phyloP scores from a whole-genome alignment of 257 asterid species.

The Nicotiana knightiana region DNA sequence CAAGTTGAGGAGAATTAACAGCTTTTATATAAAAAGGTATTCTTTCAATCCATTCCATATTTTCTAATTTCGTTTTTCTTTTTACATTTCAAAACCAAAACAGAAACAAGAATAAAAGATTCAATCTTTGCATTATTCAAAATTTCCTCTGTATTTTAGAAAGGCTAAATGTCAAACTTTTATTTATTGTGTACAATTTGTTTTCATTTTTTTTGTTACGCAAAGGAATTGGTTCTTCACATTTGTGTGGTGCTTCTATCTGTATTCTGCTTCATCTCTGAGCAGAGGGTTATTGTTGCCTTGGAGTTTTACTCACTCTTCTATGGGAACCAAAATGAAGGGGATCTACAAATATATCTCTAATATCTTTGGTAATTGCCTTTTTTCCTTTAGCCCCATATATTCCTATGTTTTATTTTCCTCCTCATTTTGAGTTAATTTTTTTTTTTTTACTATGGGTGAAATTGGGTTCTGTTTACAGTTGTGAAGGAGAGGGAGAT shows the following conservation, averaged over 20 bases:
- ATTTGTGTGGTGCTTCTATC: slow-evolving; percentile 22
- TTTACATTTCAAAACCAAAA: not conserved
- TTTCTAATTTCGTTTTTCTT: not conserved
- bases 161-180: not conserved
- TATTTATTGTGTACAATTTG: not conserved
- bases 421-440: not conserved
- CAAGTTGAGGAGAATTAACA: slow-evolving; percentile 34
- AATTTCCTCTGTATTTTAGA: not conserved
- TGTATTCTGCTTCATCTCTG: slow-evolving; percentile 19
- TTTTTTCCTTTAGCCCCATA: not conserved
- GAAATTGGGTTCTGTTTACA: not conserved
- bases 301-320: slow-evolving; percentile 4
- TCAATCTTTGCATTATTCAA: not conserved
- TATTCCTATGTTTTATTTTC: not conserved
- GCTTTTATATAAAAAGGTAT: slow-evolving; percentile 34
- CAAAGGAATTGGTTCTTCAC: slow-evolving; percentile 21
- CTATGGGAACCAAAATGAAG: slow-evolving; percentile 63
- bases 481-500: slow-evolving; percentile 74
- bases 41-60: not conserved
- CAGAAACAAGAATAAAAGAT: not conserved
- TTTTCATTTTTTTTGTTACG: slow-evolving; percentile 36
- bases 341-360: slow-evolving; percentile 72
- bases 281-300: slow-evolving; percentile 19
- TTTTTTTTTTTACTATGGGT: not conserved
- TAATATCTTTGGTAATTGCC: slow-evolving; percentile 52